Conservation (phyloP, 345 rosid genomes). For the Laguncularia racemosa region DNA sequence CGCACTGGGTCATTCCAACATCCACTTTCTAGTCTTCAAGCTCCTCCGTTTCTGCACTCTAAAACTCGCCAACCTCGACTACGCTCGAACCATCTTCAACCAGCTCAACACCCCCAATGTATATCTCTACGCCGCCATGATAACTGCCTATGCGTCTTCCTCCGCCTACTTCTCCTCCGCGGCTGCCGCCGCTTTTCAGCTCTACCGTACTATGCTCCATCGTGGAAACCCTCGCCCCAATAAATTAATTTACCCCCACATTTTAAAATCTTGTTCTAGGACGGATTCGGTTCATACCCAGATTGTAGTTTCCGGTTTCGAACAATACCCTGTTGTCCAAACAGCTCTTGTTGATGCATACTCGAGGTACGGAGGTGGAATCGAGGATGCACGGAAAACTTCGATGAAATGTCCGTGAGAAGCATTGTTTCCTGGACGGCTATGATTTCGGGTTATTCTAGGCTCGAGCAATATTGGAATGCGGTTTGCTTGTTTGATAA, state of each 20-base stretch:
- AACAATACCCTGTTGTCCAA: constrained; percentile 54
- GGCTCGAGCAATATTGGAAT: constrained; percentile 42
- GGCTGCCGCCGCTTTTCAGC: constrained; percentile 29
- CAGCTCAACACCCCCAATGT: constrained; percentile 41
- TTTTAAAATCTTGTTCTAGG: constrained; percentile 41
- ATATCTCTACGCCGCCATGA: constrained; percentile 63
- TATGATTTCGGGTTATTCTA: constrained; percentile 62
- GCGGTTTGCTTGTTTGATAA: constrained; percentile 52
- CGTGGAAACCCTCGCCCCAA: constrained; percentile 45
- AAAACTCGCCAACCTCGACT: constrained; percentile 38
- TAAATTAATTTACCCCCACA: constrained; percentile 70
- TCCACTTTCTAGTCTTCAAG: constrained; percentile 63
- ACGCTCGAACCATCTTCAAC: constrained; percentile 63
- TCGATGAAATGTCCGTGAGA: constrained; percentile 70
- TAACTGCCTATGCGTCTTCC: constrained; percentile 60
- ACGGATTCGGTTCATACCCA: constrained; percentile 55
- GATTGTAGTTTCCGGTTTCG: constrained; percentile 47
- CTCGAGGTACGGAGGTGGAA: constrained; percentile 34
- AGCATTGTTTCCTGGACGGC: constrained; percentile 82
- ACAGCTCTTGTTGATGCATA: constrained; percentile 70
- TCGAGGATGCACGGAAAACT: constrained; percentile 41
- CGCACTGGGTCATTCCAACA: constrained; percentile 45
- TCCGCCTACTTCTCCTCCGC: constrained; percentile 30
- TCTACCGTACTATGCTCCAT: constrained; percentile 54
- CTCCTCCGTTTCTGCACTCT: constrained; percentile 69